Conservation (phyloP, 352 stramenopile genomes). For the Hyaloperonospora arabidopsidis region DNA sequence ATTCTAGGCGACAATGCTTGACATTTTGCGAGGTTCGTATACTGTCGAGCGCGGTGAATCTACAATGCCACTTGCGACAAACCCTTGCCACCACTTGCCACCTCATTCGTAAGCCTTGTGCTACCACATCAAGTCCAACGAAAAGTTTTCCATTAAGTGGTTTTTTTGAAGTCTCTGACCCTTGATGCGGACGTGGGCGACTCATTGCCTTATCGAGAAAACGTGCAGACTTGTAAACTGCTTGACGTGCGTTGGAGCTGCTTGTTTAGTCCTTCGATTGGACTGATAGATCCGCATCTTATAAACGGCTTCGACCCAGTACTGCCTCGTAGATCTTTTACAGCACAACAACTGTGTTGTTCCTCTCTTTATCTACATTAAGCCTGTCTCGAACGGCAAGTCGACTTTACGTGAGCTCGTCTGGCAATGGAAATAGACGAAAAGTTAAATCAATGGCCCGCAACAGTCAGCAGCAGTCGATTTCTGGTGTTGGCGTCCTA, state of each 20-base stretch:
- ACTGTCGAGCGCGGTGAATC: conserved; percentile 34
- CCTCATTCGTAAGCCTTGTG: conserved; percentile 48
- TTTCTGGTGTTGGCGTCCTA: too few relatives aligned
- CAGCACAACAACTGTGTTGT: too few relatives aligned
- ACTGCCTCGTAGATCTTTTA: too few relatives aligned
- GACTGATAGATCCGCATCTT: conserved; percentile 49
- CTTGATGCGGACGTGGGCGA: conserved; percentile 39
- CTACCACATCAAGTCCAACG: conserved; percentile 38
- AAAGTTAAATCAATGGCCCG: too few relatives aligned
- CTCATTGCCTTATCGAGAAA: conserved; percentile 51
- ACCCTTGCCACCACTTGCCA: conserved; percentile 29
- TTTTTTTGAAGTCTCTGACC: conserved; percentile 47
- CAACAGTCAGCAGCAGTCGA: too few relatives aligned
- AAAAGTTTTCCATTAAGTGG: too few relatives aligned
- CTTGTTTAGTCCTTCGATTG: conserved; percentile 40
- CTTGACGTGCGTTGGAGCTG: conserved; percentile 43
- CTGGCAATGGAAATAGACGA: too few relatives aligned
- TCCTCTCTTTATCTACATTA: too few relatives aligned
- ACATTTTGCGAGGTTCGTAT: conserved; percentile 41
- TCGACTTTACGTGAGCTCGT: too few relatives aligned
- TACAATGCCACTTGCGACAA: conserved; percentile 35
- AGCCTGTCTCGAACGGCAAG: too few relatives aligned
- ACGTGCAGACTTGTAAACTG: conserved; percentile 36
- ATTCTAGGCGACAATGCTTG: conserved; percentile 27
- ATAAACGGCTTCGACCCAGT: conserved; percentile 29